Base-by-base conservation (phyloP, 2,329 filamentous ascomycete genomes). In the Penicillium sp. region DNA sequence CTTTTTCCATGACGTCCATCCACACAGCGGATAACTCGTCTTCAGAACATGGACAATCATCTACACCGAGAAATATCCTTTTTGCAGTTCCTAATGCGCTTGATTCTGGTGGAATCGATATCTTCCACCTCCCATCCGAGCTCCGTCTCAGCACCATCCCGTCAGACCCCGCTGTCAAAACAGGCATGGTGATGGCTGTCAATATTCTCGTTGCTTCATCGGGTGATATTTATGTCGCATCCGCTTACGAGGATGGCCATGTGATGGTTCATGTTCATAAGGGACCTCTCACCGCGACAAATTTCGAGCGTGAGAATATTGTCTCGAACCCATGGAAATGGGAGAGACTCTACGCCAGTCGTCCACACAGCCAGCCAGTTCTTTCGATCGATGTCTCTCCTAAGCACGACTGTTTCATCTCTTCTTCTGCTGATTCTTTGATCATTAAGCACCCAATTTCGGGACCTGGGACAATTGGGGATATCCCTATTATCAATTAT, bases 131-230 rank as follows among this genome's bases (percentile, higher is more conserved):
- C 0, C 93, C 95, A 0, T 86, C 84, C 2, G 88, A 93, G 68
- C 80, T 75, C 27, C 84, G 93, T n/a, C 78, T 87, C 19, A 85
- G 88, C 45, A 82, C 82, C 0, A 80, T 87, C 33, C 76, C 79
- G 4, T 77, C 79, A 1, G 78, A 80, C 31, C 63, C 71, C 54
- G 70, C 66, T 46, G 71, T 70, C 31, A 77, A 76, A 63, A 84
- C 77, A 51, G 84, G 78, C 65, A 98, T 98, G 93, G 86, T 91
- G 39, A 98, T 98, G 95, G 87, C 90, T 5, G 76, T 97, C 19
- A 77, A 81, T 9, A 73, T 93, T 3, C 81, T 89, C 56, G 77
- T 83, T 58, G 74, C 79, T 4, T 39, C 71, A 2, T 63, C 76
- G 35, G 74, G 71, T 14, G 71, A 73, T 19, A 76, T 93, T 1